These are phyloP conservation scores for Lipomyces spencermartinsiae DNA, from an alignment of 805 yeast species.

Conservation along the genomic window DNA sequence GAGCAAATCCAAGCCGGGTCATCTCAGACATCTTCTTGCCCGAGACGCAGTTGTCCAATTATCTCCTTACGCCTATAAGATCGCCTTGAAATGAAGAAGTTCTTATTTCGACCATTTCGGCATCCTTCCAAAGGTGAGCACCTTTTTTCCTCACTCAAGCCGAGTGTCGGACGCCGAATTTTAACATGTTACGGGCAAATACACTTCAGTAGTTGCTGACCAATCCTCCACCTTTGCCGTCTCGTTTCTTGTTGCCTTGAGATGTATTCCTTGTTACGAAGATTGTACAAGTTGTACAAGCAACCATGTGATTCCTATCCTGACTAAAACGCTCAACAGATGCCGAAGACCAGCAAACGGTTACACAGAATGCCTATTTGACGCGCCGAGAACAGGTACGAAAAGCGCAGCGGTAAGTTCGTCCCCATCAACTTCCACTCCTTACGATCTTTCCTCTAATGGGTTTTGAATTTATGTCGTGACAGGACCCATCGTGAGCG, in stretches of 20 bases:
- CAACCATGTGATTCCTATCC: not conserved
- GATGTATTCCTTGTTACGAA: no score
- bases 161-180: not conserved
- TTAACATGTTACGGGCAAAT: not conserved
- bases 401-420: conserved; percentile 1
- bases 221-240: not conserved
- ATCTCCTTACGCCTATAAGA: not conserved
- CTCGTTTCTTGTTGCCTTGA: not conserved
- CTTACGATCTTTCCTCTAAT: conserved; percentile 6
- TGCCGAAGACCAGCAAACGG: conserved; percentile 2
- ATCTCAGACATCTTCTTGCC: no score
- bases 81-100: conserved; percentile 4
- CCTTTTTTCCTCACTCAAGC: not conserved
- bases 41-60: not conserved
- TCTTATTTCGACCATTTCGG: conserved; percentile 3
- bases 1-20: no score
- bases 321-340: not conserved
- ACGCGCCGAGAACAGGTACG: conserved; percentile 5
- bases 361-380: not conserved
- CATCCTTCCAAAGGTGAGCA: not conserved
- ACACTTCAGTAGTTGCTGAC: not conserved
- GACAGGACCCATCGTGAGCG: conserved; percentile 7
- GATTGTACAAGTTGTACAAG: not conserved
- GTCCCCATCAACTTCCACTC: not conserved
- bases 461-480: not conserved